A percentile compares a stretch with the other conserved stretches of the same genome.
These are phyloP conservation scores for Sugiyamaella lignohabitans DNA, from an alignment of 805 yeast genomes.

Conservation along the genomic window DNA sequence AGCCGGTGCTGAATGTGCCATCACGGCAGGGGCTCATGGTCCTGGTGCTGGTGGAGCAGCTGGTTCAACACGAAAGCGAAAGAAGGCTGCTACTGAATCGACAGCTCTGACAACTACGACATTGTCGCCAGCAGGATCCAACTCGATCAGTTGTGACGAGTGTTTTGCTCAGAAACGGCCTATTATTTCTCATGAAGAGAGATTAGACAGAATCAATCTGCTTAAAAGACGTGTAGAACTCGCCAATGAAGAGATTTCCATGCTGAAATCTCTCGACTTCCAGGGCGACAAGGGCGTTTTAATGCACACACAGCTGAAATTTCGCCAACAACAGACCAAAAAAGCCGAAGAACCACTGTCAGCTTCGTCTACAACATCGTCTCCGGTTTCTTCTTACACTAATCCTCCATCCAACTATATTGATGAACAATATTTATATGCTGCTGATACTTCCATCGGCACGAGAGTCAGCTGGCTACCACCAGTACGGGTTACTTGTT, in stretches of 20 bases:
- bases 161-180: neutral
- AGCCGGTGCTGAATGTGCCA: constrained; percentile 14
- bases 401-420: neutral
- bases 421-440: neutral
- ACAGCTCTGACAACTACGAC: neutral
- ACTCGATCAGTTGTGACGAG: neutral
- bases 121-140: neutral
- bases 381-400: neutral
- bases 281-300: constrained; percentile 1
- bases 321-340: neutral
- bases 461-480: constrained; percentile 1
- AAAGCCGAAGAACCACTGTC: neutral
- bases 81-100: constrained; percentile 1
- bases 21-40: neutral
- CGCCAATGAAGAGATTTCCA: constrained; percentile 1
- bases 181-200: constrained; percentile 2
- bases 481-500: neutral
- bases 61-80: neutral
- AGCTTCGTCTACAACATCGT: no score
- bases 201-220: neutral
- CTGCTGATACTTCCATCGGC: no score
- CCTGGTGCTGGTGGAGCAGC: neutral
- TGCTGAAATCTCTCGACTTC: neutral
- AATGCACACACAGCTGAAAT: neutral
- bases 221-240: neutral